Conservation (phyloP, 2,329 filamentous ascomycete species). For the Phaeophleospora eucalypticola region DNA sequence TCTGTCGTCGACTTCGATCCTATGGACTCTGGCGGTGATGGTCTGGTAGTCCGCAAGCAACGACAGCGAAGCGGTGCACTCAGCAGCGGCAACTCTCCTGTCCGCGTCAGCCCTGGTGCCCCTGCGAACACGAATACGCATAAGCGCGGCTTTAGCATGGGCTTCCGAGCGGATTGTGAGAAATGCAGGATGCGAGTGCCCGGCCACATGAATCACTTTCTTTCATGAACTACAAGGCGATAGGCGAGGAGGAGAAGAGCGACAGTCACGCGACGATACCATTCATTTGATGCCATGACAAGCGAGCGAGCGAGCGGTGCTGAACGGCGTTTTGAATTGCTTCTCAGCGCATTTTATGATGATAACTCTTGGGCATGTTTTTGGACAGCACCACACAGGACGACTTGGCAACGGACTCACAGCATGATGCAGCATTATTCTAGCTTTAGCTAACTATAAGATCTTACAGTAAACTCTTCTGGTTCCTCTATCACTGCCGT, state of each 20-base stretch:
- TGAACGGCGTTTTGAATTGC: slow-evolving; percentile 4
- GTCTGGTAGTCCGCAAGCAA: slow-evolving; percentile 32
- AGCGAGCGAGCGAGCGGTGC: slow-evolving; percentile 20
- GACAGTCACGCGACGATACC: not conserved
- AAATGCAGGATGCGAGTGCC: slow-evolving; percentile 47
- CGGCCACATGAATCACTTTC: slow-evolving; percentile 39
- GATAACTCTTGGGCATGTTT: not conserved
- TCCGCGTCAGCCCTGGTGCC: slow-evolving; percentile 11
- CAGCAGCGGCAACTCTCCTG: slow-evolving; percentile 28
- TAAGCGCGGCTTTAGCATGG: slow-evolving; percentile 43
- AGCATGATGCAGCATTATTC: not conserved
- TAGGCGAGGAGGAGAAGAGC: not conserved
- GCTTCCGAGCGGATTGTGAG: slow-evolving; percentile 48
- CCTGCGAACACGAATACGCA: not conserved
- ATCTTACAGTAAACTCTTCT: too few species aligned
- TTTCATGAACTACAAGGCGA: not conserved
- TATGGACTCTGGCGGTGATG: slow-evolving; percentile 21
- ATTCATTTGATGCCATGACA: slow-evolving; percentile 2
- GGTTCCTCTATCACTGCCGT: too few species aligned
- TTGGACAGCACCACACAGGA: not conserved
- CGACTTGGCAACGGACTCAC: slow-evolving; percentile 3
- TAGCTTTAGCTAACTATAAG: too few species aligned
- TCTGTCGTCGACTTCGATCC: slow-evolving; percentile 17
- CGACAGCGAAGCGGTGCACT: slow-evolving; percentile 34
- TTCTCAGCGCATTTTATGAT: not conserved